Evolutionary conservation across 176 grass and related monocot species (phyloP).

Genomic region (Bromus sterilis): DNA sequence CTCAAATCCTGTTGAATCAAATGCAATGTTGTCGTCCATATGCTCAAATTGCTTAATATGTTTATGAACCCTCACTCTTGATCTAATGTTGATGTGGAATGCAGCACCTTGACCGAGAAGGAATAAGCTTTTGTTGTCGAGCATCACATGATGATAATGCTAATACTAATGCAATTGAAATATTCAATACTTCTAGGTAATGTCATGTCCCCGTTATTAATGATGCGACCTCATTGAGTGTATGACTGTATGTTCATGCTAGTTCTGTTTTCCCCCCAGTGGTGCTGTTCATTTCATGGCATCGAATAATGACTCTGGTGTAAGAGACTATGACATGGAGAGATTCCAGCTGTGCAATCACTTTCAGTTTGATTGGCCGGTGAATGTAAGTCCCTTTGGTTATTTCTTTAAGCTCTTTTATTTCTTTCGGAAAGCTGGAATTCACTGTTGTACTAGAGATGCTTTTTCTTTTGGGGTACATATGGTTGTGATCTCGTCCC

Average conservation of each 20-base stretch:
- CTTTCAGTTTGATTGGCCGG: conserved; percentile 65
- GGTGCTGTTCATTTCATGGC: conserved; percentile 70
- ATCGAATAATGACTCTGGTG: conserved; percentile 67
- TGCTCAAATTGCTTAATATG: neutral
- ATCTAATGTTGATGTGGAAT: conserved; percentile 21
- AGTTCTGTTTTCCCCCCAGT: conserved; percentile 15
- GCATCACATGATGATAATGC: conserved; percentile 87
- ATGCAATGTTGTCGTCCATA: neutral
- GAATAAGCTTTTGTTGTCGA: conserved; percentile 80
- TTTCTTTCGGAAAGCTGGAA: neutral
- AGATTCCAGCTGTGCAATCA: conserved; percentile 78
- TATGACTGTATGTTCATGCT: neutral
- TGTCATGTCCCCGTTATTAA: neutral
- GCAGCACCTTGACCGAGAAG: conserved; percentile 79
- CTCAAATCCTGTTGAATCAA: neutral
- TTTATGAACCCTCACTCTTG: neutral
- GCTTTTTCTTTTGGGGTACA: neutral
- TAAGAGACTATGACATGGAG: conserved; percentile 79
- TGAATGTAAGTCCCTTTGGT: conserved; percentile 50
- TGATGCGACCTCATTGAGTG: neutral
- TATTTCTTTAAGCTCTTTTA: conserved; percentile 1
- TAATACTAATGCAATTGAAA: conserved; percentile 85
- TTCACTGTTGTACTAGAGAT: neutral
- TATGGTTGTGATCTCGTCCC: neutral
- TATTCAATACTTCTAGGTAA: conserved; percentile 84